Evolutionary conservation across 495 filamentous ascomycete species (phyloP).

Genomic region (Bryoglossum gracile): DNA sequence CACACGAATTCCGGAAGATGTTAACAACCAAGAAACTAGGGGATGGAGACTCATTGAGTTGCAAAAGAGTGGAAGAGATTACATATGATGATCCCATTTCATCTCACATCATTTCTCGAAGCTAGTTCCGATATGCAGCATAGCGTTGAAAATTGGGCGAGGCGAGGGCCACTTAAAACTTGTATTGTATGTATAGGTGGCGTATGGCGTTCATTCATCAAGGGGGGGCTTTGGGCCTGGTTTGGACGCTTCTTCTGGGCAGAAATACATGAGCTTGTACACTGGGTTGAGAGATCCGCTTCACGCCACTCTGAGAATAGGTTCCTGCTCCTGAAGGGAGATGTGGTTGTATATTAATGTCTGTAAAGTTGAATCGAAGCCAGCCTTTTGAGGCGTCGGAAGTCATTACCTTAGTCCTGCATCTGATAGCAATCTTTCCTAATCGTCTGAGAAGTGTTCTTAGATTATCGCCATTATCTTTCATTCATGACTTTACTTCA

Average conservation of each 20-base stretch:
- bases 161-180: too few relatives aligned
- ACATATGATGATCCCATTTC: constrained; percentile 51
- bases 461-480: too few relatives aligned
- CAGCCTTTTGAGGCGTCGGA: neutral
- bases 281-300: neutral
- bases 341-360: constrained; percentile 20
- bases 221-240: neutral
- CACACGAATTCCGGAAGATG: constrained; percentile 86
- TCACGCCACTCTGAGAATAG: constrained; percentile 18
- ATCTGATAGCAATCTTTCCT: too few relatives aligned
- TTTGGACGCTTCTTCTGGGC: neutral
- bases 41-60: constrained; percentile 97
- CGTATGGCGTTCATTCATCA: constrained; percentile 8
- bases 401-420: too few relatives aligned
- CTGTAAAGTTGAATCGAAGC: constrained; percentile 9
- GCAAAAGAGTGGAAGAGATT: constrained; percentile 97
- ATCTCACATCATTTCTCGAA: neutral
- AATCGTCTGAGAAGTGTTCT: too few relatives aligned
- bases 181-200: constrained; percentile 7
- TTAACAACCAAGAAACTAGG: constrained; percentile 91
- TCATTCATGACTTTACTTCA: too few relatives aligned
- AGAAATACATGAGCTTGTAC: neutral
- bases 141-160: constrained; percentile 19
- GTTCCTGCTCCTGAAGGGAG: neutral
- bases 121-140: constrained; percentile 6